Conservation (phyloP, 2,329 filamentous ascomycete genomes). For the Pyrenophora graminea region DNA sequence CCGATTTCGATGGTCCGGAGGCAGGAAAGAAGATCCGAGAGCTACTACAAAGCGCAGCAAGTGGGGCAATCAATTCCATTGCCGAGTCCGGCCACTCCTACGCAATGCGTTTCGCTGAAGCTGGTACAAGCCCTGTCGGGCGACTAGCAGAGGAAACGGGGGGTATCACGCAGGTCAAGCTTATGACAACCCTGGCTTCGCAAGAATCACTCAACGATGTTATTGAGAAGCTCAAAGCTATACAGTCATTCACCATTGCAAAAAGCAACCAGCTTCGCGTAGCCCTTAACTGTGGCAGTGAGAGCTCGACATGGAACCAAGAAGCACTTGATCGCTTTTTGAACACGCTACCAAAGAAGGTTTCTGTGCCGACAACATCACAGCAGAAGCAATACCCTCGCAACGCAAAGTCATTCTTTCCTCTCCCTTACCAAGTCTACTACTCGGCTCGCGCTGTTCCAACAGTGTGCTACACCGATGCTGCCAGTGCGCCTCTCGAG, state of each 20-base stretch:
- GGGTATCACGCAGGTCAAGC: slow-evolving; percentile 87
- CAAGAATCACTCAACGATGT: slow-evolving; percentile 75
- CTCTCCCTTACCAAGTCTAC: slow-evolving; percentile 95
- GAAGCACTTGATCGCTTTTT: slow-evolving; percentile 73
- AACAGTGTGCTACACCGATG: slow-evolving; percentile 79
- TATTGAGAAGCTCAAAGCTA: slow-evolving; percentile 80
- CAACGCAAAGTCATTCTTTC: slow-evolving; percentile 78
- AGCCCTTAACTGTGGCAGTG: slow-evolving; percentile 82
- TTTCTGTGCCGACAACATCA: slow-evolving; percentile 36
- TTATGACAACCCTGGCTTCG: slow-evolving; percentile 77
- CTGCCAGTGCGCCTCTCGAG: slow-evolving; percentile 77
- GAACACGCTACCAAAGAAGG: slow-evolving; percentile 55
- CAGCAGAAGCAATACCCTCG: slow-evolving; percentile 46
- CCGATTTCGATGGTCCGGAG: slow-evolving; percentile 83
- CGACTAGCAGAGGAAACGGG: slow-evolving; percentile 81
- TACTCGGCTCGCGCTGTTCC: slow-evolving; percentile 83
- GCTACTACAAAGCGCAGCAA: slow-evolving; percentile 81
- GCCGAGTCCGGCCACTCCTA: slow-evolving; percentile 88
- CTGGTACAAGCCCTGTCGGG: slow-evolving; percentile 72
- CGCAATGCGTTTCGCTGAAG: slow-evolving; percentile 81
- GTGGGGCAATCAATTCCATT: slow-evolving; percentile 88
- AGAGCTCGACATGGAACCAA: slow-evolving; percentile 72
- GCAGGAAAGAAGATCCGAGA: slow-evolving; percentile 83
- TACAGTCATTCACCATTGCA: slow-evolving; percentile 77
- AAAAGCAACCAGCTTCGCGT: slow-evolving; percentile 71